A percentile compares a stretch with the other conserved stretches of the same genome.
phyloP scores from a whole-genome alignment of 2,329 filamentous ascomycete genomes.

The Fusarium anthophilum region DNA sequence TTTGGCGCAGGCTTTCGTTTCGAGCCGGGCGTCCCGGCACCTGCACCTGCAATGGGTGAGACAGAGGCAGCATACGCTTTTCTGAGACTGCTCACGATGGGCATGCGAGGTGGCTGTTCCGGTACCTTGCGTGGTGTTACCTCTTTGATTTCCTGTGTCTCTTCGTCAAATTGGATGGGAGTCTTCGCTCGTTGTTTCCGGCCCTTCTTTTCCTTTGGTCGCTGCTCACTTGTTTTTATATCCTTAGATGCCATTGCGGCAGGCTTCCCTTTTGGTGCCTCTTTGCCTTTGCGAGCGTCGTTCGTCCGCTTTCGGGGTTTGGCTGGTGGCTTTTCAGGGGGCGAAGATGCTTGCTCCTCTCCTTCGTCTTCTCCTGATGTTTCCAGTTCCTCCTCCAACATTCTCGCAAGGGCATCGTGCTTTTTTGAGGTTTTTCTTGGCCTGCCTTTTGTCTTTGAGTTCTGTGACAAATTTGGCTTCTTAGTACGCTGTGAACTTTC shows the following conservation, averaged over 20 bases:
- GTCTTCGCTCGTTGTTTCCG: constrained; percentile 49
- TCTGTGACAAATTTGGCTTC: neutral
- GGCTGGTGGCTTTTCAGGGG: neutral
- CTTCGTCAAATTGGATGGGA: constrained; percentile 47
- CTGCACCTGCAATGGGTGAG: constrained; percentile 20
- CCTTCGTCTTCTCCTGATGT: neutral
- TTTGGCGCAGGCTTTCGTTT: constrained; percentile 1
- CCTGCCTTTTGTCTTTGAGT: neutral
- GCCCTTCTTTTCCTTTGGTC: constrained; percentile 29
- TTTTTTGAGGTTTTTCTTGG: neutral
- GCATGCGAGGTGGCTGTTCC: neutral
- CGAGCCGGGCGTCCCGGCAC: constrained; percentile 12
- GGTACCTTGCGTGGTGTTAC: neutral
- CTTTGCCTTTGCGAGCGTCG: neutral
- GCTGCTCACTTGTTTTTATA: neutral
- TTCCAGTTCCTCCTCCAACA: neutral
- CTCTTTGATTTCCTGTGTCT: constrained; percentile 42
- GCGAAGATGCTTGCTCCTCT: neutral
- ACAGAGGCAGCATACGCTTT: constrained; percentile 19
- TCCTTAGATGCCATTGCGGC: neutral
- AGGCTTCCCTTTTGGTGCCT: neutral
- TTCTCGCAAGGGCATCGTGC: neutral
- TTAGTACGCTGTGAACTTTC: neutral
- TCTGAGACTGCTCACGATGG: constrained; percentile 25
- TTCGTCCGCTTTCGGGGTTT: neutral